Evolutionary conservation across 1,139 yeast genomes (phyloP).

Genomic region (Eremothecium sinecaudum): DNA sequence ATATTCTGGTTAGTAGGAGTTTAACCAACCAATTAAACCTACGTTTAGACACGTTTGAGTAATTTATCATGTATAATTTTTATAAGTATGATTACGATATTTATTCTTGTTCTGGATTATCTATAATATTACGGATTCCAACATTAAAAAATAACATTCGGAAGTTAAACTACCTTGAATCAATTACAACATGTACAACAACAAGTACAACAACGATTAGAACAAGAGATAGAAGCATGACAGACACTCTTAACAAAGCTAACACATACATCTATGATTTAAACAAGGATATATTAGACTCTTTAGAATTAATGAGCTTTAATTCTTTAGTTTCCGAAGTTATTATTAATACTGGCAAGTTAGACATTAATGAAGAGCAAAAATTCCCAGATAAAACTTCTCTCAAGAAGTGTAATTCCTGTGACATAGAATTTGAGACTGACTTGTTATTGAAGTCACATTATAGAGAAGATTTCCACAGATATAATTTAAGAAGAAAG

Average conservation of each 20-base stretch:
- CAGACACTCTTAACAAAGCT: conserved; percentile 22
- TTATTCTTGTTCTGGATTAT: too few species aligned
- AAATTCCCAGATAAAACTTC: conserved; percentile 2
- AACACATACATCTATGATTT: conserved; percentile 49
- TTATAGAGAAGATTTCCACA: conserved; percentile 53
- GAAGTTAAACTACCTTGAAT: too few species aligned
- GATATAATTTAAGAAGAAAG: conserved; percentile 50
- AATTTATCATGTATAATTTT: too few species aligned
- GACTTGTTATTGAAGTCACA: conserved; percentile 34
- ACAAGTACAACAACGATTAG: too few species aligned
- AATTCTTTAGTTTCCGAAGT: conserved; percentile 40
- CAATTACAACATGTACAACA: too few species aligned
- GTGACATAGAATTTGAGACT: conserved; percentile 25
- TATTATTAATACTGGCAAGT: conserved; percentile 12
- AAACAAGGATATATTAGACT: conserved; percentile 35
- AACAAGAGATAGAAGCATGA: too few species aligned
- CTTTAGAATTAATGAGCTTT: conserved; percentile 48
- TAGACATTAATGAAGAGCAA: conserved; percentile 5
- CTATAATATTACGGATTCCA: too few species aligned
- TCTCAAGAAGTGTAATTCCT: conserved; percentile 17
- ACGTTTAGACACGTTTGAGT: too few species aligned
- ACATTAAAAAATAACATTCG: too few species aligned
- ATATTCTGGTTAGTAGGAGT: too few species aligned
- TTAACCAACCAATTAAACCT: too few species aligned
- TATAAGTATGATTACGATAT: too few species aligned